phyloP scores from a whole-genome alignment of 2,329 filamentous ascomycete species.

The Trichophyton verrucosum region DNA sequence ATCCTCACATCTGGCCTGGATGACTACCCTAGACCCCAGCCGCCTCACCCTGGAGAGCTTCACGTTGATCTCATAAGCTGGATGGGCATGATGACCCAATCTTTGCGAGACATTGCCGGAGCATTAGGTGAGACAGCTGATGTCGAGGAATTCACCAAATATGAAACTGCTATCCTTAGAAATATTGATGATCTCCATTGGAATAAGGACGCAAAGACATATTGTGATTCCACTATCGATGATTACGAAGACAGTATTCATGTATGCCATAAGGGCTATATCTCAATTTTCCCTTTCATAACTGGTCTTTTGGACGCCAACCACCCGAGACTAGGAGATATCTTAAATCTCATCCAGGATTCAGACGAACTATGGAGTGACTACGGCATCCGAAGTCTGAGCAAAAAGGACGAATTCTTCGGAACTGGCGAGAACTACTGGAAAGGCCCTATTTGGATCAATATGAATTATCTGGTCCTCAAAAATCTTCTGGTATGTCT shows the following conservation, averaged over 20 bases:
- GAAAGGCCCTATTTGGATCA: slow-evolving; percentile 89
- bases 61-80: slow-evolving; percentile 91
- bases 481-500: slow-evolving; percentile 62
- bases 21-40: slow-evolving; percentile 87
- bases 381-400: slow-evolving; percentile 79
- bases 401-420: slow-evolving; percentile 69
- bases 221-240: slow-evolving; percentile 91
- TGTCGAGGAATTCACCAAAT: slow-evolving; percentile 55
- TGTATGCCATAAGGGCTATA: slow-evolving; percentile 93
- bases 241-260: slow-evolving; percentile 82
- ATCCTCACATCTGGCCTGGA: slow-evolving; percentile 88
- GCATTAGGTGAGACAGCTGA: slow-evolving; percentile 68
- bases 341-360: slow-evolving; percentile 66
- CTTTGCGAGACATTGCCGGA: slow-evolving; percentile 67
- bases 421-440: slow-evolving; percentile 94
- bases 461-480: slow-evolving; percentile 84
- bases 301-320: slow-evolving; percentile 64
- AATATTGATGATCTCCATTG: slow-evolving; percentile 94
- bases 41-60: slow-evolving; percentile 88
- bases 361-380: slow-evolving; percentile 81
- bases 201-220: slow-evolving; percentile 66
- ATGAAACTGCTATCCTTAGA: slow-evolving; percentile 61
- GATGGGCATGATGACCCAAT: slow-evolving; percentile 91
- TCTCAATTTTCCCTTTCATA: slow-evolving; percentile 86
- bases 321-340: slow-evolving; percentile 58